Evolutionary conservation across 2,329 filamentous ascomycete genomes (phyloP).

Genomic region (Pseudocercospora ulei): DNA sequence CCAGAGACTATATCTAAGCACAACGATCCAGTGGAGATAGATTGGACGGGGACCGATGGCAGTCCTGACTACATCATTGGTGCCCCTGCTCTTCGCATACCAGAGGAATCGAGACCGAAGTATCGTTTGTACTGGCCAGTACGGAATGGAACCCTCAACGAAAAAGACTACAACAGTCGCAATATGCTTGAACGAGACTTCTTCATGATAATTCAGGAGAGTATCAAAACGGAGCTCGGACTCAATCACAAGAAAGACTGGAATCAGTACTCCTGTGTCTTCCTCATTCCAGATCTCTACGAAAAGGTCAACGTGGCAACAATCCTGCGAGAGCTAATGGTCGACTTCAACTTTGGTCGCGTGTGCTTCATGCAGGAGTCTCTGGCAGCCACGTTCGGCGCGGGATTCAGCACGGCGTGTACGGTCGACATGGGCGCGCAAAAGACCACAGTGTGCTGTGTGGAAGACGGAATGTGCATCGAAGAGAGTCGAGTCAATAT

Average conservation of each 20-base stretch:
- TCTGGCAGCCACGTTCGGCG: slow-evolving; percentile 86
- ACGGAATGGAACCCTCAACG: slow-evolving; percentile 76
- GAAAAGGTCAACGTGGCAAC: slow-evolving; percentile 86
- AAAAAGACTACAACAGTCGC: slow-evolving; percentile 72
- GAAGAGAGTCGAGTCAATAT: slow-evolving; percentile 92
- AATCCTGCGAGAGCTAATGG: slow-evolving; percentile 73
- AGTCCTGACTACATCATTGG: slow-evolving; percentile 74
- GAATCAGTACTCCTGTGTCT: slow-evolving; percentile 88
- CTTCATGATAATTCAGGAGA: slow-evolving; percentile 74
- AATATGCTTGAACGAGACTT: slow-evolving; percentile 79
- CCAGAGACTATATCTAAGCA: slow-evolving; percentile 85
- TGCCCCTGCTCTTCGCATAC: slow-evolving; percentile 70
- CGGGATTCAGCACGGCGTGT: slow-evolving; percentile 85
- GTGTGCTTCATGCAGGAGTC: slow-evolving; percentile 95
- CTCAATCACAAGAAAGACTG: slow-evolving; percentile 69
- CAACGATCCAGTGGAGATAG: slow-evolving; percentile 85
- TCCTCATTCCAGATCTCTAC: slow-evolving; percentile 92
- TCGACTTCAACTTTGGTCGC: slow-evolving; percentile 77
- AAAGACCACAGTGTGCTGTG: slow-evolving; percentile 93
- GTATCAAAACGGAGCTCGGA: slow-evolving; percentile 74
- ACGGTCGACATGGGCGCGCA: slow-evolving; percentile 94
- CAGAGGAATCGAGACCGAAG: slow-evolving; percentile 76
- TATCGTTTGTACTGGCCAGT: slow-evolving; percentile 94
- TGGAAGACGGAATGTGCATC: slow-evolving; percentile 89
- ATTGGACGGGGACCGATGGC: slow-evolving; percentile 72